Evolutionary conservation across 768 basidiomycete species (phyloP).

Genomic region (Suillus hirtellus): DNA sequence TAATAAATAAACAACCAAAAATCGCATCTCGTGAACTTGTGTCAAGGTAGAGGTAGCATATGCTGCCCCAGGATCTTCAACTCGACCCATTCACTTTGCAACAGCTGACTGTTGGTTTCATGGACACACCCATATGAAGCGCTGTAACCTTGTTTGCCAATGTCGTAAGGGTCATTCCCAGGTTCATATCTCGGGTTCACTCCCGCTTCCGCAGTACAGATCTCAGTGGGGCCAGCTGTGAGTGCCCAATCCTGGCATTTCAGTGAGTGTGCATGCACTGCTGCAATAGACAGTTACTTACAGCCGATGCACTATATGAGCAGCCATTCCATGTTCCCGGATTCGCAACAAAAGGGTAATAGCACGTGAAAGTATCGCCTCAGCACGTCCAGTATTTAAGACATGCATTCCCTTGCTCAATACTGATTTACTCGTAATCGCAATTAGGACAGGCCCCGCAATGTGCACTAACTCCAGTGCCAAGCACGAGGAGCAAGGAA

Average conservation of each 20-base stretch:
- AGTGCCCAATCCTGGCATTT: background rate
- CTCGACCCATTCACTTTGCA: background rate
- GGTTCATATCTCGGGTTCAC: too few species aligned
- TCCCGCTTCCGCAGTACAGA: background rate
- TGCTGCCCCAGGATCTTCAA: background rate
- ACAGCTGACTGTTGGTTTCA: background rate
- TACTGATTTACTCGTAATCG: background rate
- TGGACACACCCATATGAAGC: constrained; percentile 1
- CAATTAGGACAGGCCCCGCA: constrained; percentile 2
- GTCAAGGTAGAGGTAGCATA: background rate
- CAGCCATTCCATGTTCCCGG: background rate
- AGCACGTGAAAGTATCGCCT: constrained; percentile 2
- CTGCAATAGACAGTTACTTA: background rate
- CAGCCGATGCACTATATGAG: background rate
- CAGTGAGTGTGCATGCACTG: background rate
- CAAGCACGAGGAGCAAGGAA: background rate
- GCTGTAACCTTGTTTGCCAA: background rate
- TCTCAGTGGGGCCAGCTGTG: background rate
- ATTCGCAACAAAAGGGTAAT: constrained; percentile 2
- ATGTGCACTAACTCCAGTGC: background rate
- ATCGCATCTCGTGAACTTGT: too few species aligned
- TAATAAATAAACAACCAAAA: too few species aligned
- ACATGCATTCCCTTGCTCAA: background rate
- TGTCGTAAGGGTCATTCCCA: background rate
- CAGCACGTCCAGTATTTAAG: constrained; percentile 2